These are phyloP conservation scores for Echinosophora koreensis DNA, from an alignment of 306 rosid species.

Conservation along the genomic window DNA sequence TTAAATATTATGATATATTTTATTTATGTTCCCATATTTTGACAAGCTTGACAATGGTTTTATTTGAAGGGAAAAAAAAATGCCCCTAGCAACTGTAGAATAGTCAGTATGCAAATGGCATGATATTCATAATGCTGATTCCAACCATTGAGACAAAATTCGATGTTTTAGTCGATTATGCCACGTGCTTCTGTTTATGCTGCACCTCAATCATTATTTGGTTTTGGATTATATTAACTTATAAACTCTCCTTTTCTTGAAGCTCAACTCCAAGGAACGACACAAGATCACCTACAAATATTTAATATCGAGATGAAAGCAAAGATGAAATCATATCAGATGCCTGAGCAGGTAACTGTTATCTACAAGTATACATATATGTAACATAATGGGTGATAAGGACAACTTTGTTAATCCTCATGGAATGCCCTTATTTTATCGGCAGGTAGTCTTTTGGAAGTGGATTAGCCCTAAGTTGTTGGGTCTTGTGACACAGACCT, in stretches of 20 bases:
- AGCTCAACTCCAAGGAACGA: slow-evolving; percentile 99
- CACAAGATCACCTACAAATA: slow-evolving; percentile 96
- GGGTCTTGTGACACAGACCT: slow-evolving; percentile 93
- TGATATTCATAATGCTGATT: slow-evolving; percentile 20
- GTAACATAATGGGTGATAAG: slow-evolving; percentile 8
- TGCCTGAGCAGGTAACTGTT: slow-evolving; percentile 94
- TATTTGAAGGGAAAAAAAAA: background rate
- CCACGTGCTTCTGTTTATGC: slow-evolving; percentile 35
- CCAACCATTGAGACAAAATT: slow-evolving; percentile 14
- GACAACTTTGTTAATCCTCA: slow-evolving; percentile 36
- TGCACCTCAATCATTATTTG: slow-evolving; percentile 32
- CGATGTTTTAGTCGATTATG: slow-evolving; percentile 33
- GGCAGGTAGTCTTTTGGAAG: slow-evolving; percentile 96
- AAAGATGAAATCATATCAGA: slow-evolving; percentile 88
- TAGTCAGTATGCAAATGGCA: slow-evolving; percentile 14
- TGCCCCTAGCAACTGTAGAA: background rate
- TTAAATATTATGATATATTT: slow-evolving; percentile 36
- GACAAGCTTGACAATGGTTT: background rate
- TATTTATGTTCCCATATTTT: slow-evolving; percentile 32
- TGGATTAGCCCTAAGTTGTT: slow-evolving; percentile 93
- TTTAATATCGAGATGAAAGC: slow-evolving; percentile 97
- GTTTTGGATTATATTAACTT: slow-evolving; percentile 37
- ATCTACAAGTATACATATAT: slow-evolving; percentile 13
- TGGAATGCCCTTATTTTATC: slow-evolving; percentile 33
- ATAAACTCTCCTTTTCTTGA: slow-evolving; percentile 42